Base-by-base conservation (phyloP, 164 flowering plant genomes). In the Magnolia changhungtana region DNA sequence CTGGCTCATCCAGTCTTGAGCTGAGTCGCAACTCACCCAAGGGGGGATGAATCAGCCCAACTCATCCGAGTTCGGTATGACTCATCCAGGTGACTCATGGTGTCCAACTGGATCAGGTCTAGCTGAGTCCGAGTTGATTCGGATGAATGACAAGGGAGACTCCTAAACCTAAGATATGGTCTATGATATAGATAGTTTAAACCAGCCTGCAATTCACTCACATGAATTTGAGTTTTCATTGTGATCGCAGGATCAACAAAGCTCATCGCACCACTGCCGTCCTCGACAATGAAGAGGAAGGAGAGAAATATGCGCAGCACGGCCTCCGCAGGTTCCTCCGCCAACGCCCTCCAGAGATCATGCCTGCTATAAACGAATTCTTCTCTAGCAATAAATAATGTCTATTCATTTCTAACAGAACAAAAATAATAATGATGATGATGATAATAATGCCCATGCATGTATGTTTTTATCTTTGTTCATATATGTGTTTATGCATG, bases 271-370 rank as follows among this genome's bases (percentile, higher is more conserved):
- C 74, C 4, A 80, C 74, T 68, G 92, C 80, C 1, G 90, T 92
- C 49, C 88, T 91, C 1, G 96, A 89, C 3, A 94, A 92, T 72
- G 37, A 77, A 21, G 93, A 91, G 59, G 98, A 91, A 83, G 97
- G 98, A 49, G 89, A 95, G 86, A 92, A 81, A 66, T 95, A 95
- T 27, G 82, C 88, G 0, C 84, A 91, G 76, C 94, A 89, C 77
- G 72, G 87, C 51, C 85, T 95, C 49, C 89, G 95, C 45, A 92
- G 80, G 81, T 92, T 86, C 83, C 91, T 91, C 10, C 88, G 92
- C 1, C 85, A 87, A n/a, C 92, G 95, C 9, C 87, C 85, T 2
- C 96, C 95, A 3, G 90, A 94, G 73, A 77, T 94, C 81, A 89
- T 92, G 92, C 96, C 96, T 7, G 71, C 95, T 18, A 73, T 90